Percentiles rank a stretch among this genome's conserved stretches.
Conservation (phyloP, 1,284 basidiomycete genomes). For the Naganishia liquefaciens region DNA sequence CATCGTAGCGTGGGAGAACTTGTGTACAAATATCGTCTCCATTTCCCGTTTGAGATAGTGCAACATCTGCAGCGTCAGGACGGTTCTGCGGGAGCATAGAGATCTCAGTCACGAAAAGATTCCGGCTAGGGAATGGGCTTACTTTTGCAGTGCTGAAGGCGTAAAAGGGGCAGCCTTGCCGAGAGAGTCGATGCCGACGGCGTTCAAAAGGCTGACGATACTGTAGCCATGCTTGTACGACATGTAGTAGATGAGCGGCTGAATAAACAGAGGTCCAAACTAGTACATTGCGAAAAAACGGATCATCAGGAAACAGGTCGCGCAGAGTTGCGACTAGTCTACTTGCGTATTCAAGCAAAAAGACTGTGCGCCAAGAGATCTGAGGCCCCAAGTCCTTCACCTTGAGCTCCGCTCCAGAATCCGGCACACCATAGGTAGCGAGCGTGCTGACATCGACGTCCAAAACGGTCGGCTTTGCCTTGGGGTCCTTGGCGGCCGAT, state of each 20-base stretch:
- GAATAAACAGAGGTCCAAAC: conserved; percentile 87
- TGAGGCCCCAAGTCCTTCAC: conserved; percentile 89
- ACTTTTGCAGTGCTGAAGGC: conserved; percentile 67
- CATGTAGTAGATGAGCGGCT: conserved; percentile 80
- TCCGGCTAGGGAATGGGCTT: neutral
- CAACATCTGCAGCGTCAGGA: conserved; percentile 73
- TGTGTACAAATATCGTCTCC: conserved; percentile 90
- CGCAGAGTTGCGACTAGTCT: neutral
- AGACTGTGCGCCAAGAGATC: conserved; percentile 80
- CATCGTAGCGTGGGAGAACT: conserved; percentile 95
- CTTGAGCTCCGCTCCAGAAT: conserved; percentile 62
- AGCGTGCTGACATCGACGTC: conserved; percentile 67
- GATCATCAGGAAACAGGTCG: neutral
- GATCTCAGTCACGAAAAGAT: neutral
- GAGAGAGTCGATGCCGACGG: conserved; percentile 10
- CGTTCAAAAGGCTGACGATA: conserved; percentile 2
- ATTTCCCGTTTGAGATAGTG: conserved; percentile 93
- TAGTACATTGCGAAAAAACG: conserved; percentile 48
- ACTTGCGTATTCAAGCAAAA: conserved; percentile 86
- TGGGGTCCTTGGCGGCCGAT: conserved; percentile 31
- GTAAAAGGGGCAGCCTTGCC: conserved; percentile 26
- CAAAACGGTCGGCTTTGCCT: conserved; percentile 56
- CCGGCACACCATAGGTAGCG: conserved; percentile 60
- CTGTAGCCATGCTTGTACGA: conserved; percentile 45
- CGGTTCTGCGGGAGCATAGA: conserved; percentile 60